Conservation (phyloP, 495 filamentous ascomycete species). For the Penicillium soppii region DNA sequence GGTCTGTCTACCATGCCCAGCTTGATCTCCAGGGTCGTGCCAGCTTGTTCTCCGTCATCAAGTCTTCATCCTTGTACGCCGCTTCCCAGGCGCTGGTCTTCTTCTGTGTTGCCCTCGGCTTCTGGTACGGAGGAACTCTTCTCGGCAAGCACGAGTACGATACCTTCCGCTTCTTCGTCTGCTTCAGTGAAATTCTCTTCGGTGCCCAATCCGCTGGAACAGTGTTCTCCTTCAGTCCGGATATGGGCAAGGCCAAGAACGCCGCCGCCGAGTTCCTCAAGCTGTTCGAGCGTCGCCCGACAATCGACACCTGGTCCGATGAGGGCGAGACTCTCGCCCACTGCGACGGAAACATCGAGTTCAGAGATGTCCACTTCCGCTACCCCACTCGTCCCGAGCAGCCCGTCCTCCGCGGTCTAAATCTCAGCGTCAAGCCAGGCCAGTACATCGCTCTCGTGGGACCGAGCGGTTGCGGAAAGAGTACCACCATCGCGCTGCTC, state of each 20-base stretch:
- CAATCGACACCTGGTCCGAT: constrained; percentile 79
- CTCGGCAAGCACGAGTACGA: constrained; percentile 68
- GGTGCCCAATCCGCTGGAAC: constrained; percentile 83
- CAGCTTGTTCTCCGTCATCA: constrained; percentile 64
- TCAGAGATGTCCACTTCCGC: constrained; percentile 76
- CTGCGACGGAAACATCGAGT: constrained; percentile 71
- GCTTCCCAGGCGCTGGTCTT: constrained; percentile 77
- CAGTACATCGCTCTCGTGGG: constrained; percentile 82
- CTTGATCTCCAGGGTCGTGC: constrained; percentile 60
- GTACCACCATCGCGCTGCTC: constrained; percentile 74
- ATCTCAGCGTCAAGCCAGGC: constrained; percentile 69
- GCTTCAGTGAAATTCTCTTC: constrained; percentile 76
- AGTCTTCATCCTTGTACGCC: constrained; percentile 73
- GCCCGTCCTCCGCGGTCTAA: constrained; percentile 72
- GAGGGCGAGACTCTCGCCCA: constrained; percentile 60
- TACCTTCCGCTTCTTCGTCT: constrained; percentile 82
- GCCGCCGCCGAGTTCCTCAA: constrained; percentile 73
- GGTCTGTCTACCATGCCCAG: constrained; percentile 65
- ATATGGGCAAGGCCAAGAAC: constrained; percentile 86
- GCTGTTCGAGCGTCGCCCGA: constrained; percentile 75
- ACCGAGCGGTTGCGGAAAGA: constrained; percentile 81
- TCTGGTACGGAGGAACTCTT: constrained; percentile 88
- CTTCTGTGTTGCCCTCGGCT: constrained; percentile 82
- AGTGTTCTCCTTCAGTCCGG: constrained; percentile 80
- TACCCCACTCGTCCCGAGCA: constrained; percentile 80